Evolutionary conservation across 140 eudicot genomes (phyloP), one percentile per base, ranked within the genome.

Genomic region (Flaveria floridana): DNA sequence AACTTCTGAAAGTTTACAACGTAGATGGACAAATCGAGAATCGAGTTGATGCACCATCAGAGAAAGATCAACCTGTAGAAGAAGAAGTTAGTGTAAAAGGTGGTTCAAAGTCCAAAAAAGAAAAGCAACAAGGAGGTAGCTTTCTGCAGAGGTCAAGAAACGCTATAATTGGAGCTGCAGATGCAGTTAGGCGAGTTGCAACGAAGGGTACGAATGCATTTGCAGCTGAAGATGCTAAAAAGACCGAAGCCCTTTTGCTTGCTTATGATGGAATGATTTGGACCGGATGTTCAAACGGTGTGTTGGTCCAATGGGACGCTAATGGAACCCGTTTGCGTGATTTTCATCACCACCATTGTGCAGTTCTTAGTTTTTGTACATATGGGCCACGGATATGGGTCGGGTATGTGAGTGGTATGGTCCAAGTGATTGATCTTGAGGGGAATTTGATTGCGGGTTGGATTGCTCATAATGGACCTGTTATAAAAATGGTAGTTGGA

Each of bases 151-250:
- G 96, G 21, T 95, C 99, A 69, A 95, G 97, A 20, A 89, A 95
- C 18, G 99, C 99, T 62, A 75, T 95, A 56, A 84, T 89, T 82
- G 99, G 99, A 42, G 99, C 99, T 59, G 99, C 99, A 19, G 99
- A 95, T 83, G 99, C 99, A 57, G 99, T 95, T 72, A 87, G 96
- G 15, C 86, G 99, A 69, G 99, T 88, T 19, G 99, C 99, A 56
- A 80, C 98, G 7, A 91, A 88, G 72, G 96, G 99, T 1, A 79
- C 97, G 9, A 88, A 88, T 65, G 96, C 97, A 19, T 95, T 86
- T 77, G 73, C 58, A 5, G 97, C 66, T 2, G 99, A 95, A 77
- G 97, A 95, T 34, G 55, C 71, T 66, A 95, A 95, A 76, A 95
- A 86, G 80, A 95, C 97, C 70, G 99, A 95, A 82, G 96, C 97